These are phyloP conservation scores for Xylaria telfairii DNA, from an alignment of 495 filamentous ascomycete genomes.

Conservation along the genomic window DNA sequence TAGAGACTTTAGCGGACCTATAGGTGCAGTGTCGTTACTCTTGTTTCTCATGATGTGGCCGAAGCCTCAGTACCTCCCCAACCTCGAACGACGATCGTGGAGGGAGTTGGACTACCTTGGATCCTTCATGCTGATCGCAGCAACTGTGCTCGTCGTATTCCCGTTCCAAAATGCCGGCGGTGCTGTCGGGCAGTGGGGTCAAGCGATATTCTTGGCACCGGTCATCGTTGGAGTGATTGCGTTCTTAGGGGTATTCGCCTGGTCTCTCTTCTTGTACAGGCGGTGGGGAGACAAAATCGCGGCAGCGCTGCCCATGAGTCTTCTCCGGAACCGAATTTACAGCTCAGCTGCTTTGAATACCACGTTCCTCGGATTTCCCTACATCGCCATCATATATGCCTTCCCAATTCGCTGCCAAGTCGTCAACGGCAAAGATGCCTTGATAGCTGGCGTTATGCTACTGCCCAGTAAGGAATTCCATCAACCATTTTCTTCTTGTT, in stretches of 20 bases:
- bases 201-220: constrained; percentile 51
- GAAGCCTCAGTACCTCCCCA: constrained; percentile 40
- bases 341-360: constrained; percentile 50
- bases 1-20: constrained; percentile 43
- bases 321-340: constrained; percentile 49
- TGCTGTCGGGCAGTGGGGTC: constrained; percentile 44
- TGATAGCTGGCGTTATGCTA: constrained; percentile 63
- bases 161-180: constrained; percentile 63
- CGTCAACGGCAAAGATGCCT: constrained; percentile 55
- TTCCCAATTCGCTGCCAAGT: constrained; percentile 66
- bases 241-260: constrained; percentile 51
- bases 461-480: too few relatives aligned
- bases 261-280: constrained; percentile 44
- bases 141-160: constrained; percentile 63
- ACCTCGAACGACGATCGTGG: constrained; percentile 44
- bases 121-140: constrained; percentile 58
- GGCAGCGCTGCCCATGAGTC: constrained; percentile 49
- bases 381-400: constrained; percentile 59
- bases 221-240: constrained; percentile 48
- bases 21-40: constrained; percentile 55
- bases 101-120: constrained; percentile 61
- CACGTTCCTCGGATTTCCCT: constrained; percentile 61
- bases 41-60: constrained; percentile 58
- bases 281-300: constrained; percentile 40
- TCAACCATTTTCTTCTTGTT: too few relatives aligned